These are phyloP conservation scores for Beauveria bassiana DNA, from an alignment of 2,329 filamentous ascomycete genomes.

Conservation along the genomic window DNA sequence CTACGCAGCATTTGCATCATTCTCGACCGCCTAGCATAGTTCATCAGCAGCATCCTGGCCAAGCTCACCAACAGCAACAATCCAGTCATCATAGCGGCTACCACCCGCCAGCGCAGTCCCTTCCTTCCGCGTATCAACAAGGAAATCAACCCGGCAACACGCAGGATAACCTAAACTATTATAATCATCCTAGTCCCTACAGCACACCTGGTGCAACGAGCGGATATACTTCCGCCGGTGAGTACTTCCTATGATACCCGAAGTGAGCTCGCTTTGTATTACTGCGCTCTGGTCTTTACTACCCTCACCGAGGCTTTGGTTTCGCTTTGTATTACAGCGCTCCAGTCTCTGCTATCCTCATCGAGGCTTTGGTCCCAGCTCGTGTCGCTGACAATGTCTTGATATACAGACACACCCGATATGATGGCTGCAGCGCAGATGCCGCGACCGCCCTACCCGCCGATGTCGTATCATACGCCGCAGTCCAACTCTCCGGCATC, in stretches of 20 bases:
- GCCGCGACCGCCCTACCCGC: constrained; percentile 77
- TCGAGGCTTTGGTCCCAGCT: background rate
- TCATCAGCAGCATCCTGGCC: constrained; percentile 63
- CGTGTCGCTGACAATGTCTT: constrained; percentile 3
- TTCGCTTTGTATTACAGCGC: background rate
- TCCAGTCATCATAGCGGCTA: constrained; percentile 57
- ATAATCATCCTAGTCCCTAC: constrained; percentile 73
- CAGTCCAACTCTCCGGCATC: constrained; percentile 93
- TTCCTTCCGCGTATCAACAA: constrained; percentile 61
- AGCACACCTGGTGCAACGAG: constrained; percentile 73
- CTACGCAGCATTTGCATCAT: constrained; percentile 59
- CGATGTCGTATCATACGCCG: constrained; percentile 85
- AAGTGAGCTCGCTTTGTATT: background rate
- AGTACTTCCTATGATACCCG: constrained; percentile 29
- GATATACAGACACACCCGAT: constrained; percentile 46
- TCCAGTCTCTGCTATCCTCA: background rate
- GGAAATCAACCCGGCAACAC: constrained; percentile 53
- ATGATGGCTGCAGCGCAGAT: constrained; percentile 60
- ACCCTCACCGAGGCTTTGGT: background rate
- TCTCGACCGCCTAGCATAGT: constrained; percentile 65
- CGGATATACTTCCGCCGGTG: constrained; percentile 82
- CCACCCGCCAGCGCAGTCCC: constrained; percentile 53
- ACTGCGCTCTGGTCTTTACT: background rate
- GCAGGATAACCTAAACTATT: constrained; percentile 64
- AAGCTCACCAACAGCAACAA: constrained; percentile 50